Conservation (phyloP, 495 filamentous ascomycete species). For the Xylaria grammica region DNA sequence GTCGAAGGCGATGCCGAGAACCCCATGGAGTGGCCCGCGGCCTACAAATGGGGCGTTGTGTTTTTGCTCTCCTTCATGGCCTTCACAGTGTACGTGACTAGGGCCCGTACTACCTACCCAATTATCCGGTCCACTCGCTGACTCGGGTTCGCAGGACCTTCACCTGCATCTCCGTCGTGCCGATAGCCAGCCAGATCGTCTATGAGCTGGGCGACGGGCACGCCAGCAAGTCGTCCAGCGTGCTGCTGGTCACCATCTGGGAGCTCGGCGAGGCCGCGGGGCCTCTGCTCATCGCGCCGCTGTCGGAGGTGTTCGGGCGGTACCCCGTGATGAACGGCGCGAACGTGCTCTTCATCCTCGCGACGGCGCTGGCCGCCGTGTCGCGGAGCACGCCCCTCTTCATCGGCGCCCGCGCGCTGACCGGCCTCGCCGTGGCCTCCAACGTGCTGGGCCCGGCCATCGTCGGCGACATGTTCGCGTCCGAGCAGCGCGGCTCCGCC, state of each 20-base stretch:
- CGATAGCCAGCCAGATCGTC: slow-evolving; percentile 56
- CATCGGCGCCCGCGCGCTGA: slow-evolving; percentile 54
- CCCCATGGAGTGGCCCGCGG: slow-evolving; percentile 55
- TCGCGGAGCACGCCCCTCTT: slow-evolving; percentile 47
- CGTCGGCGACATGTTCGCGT: slow-evolving; percentile 61
- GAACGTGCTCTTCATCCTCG: slow-evolving; percentile 57
- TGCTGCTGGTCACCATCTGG: slow-evolving; percentile 65
- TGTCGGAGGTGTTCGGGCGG: slow-evolving; percentile 62
- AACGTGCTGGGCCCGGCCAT: slow-evolving; percentile 64
- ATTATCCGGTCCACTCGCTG: slow-evolving; percentile 22
- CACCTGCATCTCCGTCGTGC: slow-evolving; percentile 62
- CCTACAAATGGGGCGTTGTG: slow-evolving; percentile 58
- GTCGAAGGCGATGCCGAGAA: slow-evolving; percentile 57
- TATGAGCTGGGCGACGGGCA: slow-evolving; percentile 47
- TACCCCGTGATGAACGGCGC: slow-evolving; percentile 58
- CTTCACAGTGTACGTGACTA: slow-evolving; percentile 56
- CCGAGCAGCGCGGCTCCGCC: slow-evolving; percentile 56
- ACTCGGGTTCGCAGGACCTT: slow-evolving; percentile 47
- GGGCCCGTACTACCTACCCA: neutral
- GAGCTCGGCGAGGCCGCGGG: slow-evolving; percentile 62
- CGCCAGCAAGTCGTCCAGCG: slow-evolving; percentile 49
- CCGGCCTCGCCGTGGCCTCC: slow-evolving; percentile 56
- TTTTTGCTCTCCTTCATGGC: slow-evolving; percentile 54
- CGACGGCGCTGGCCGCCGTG: slow-evolving; percentile 50
- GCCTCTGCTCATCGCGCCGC: slow-evolving; percentile 63